Base-by-base conservation (phyloP, 805 yeast genomes). In the Wickerhamiella kurtzmanii region DNA sequence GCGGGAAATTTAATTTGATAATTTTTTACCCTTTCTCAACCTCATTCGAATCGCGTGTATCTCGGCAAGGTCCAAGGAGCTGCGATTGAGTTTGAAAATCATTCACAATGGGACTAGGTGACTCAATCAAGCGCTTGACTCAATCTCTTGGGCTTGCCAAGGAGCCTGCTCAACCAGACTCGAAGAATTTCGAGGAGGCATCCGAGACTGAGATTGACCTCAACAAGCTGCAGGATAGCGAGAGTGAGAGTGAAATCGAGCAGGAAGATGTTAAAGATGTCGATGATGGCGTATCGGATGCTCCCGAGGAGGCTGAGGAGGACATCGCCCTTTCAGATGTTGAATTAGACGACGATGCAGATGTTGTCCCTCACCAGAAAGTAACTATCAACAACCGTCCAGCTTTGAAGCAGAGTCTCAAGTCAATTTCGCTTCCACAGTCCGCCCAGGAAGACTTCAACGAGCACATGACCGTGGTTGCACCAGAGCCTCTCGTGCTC, bases 321-420 rank as follows among this genome's bases (percentile, higher is more conserved):
- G 96, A 87, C 56, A 74, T 88, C 41, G 82, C 95, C 18, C 74
- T 86, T 45, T 83, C 95, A 1, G 96, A 87, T 46, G 96, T 82
- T 21, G 96, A 89, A 59, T 67, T 85, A 39, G 96, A 87, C 59
- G 84, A 92, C 1, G 96, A 88, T 61, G 95, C 95, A 16, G 98
- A 92, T 63, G 77, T 88, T 41, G 87, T 89, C 35, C 96, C 97
- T 43, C 78, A 82, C 65, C 86, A 92, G 48, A 88, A 88, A 63
- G 73, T 86, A 44, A 88, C 96, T 11, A 71, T 89, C 53, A 87
- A 92, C 66, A 89, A 92, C 67, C 71, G 70, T 42, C 80, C 83
- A n/a, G 97, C 98, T 2, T 58, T 69, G 37, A 50, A 53, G 37
- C 58, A 57, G 41, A 51, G 66, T 19, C 52, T 62, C 16, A 51